Conservation (phyloP, 169 alveolate genomes). For the Babesia ovata region DNA sequence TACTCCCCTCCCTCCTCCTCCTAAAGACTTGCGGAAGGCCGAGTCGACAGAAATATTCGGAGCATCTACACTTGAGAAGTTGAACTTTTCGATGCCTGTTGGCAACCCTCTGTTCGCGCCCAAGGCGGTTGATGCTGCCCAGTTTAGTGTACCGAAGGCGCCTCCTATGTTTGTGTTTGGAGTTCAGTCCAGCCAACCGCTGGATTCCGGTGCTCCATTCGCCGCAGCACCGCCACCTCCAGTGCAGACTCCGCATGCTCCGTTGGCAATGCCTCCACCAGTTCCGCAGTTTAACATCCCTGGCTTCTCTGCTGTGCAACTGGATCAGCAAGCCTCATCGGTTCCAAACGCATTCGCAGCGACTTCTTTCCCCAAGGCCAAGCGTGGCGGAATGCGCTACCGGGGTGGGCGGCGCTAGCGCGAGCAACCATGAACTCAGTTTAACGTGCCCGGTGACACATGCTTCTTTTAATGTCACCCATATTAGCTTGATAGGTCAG, state of each 20-base stretch:
- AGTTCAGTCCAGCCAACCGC: background rate
- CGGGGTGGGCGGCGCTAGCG: slow-evolving; percentile 32
- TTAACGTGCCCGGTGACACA: too few species aligned
- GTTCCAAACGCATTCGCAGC: slow-evolving; percentile 33
- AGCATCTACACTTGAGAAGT: slow-evolving; percentile 26
- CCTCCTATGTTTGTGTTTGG: slow-evolving; percentile 66
- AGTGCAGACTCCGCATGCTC: background rate
- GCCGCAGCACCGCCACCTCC: slow-evolving; percentile 14
- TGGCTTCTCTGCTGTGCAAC: slow-evolving; percentile 19
- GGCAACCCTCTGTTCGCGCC: slow-evolving; percentile 72
- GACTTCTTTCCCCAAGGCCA: slow-evolving; percentile 23
- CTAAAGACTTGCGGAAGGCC: background rate
- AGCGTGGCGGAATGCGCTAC: slow-evolving; percentile 20
- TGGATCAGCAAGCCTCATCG: background rate
- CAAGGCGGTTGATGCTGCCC: slow-evolving; percentile 27
- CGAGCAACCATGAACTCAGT: background rate
- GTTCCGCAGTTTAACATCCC: slow-evolving; percentile 42
- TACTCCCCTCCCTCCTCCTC: background rate
- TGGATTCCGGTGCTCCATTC: background rate
- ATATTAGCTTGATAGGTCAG: too few species aligned
- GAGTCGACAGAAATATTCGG: slow-evolving; percentile 13
- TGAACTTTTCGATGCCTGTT: slow-evolving; percentile 61
- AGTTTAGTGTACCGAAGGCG: slow-evolving; percentile 35
- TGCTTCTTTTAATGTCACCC: too few species aligned
- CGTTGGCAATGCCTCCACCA: slow-evolving; percentile 15